A percentile compares a stretch with the other conserved stretches of the same genome.
phyloP scores from a whole-genome alignment of 495 filamentous ascomycete genomes.

The Lophium mytilinum region DNA sequence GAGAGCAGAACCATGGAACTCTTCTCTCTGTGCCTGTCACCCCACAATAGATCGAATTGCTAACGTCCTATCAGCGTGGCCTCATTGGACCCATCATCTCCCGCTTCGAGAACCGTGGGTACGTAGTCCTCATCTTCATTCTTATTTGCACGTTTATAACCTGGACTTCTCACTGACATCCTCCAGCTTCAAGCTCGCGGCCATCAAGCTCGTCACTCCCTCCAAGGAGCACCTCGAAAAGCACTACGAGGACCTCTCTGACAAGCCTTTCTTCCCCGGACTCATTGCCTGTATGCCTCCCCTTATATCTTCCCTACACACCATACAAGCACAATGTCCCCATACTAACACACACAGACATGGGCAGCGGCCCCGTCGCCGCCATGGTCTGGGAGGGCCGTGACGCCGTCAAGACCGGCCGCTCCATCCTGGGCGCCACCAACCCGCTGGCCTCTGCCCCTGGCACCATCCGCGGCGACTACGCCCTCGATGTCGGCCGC shows the following conservation, averaged over 20 bases:
- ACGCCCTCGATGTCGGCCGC: conserved; percentile 67
- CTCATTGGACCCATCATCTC: conserved; percentile 92
- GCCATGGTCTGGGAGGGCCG: conserved; percentile 99
- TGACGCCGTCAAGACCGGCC: conserved; percentile 97
- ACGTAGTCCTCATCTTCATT: conserved; percentile 27
- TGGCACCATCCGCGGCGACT: conserved; percentile 95
- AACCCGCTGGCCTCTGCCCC: conserved; percentile 90
- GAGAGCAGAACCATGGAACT: not conserved
- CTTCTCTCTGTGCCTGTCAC: not conserved
- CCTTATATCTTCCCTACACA: not conserved
- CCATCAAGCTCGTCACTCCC: conserved; percentile 87
- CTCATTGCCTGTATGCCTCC: conserved; percentile 65
- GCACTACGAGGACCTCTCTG: conserved; percentile 88
- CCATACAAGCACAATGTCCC: not conserved
- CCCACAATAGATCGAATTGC: conserved; percentile 5
- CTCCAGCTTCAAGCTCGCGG: conserved; percentile 85
- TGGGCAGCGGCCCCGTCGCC: conserved; percentile 91
- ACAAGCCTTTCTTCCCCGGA: conserved; percentile 94
- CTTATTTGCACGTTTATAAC: not conserved
- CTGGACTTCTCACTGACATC: not conserved
- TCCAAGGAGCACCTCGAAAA: conserved; percentile 90
- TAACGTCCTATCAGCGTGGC: conserved; percentile 61
- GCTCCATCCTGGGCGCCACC: conserved; percentile 91
- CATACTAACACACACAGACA: conserved; percentile 52
- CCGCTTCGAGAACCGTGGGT: conserved; percentile 94